A percentile compares a stretch with the other conserved stretches of the same genome.
Conservation (phyloP, 148 eudicot genomes). For the Chenopodium berlandieri region DNA sequence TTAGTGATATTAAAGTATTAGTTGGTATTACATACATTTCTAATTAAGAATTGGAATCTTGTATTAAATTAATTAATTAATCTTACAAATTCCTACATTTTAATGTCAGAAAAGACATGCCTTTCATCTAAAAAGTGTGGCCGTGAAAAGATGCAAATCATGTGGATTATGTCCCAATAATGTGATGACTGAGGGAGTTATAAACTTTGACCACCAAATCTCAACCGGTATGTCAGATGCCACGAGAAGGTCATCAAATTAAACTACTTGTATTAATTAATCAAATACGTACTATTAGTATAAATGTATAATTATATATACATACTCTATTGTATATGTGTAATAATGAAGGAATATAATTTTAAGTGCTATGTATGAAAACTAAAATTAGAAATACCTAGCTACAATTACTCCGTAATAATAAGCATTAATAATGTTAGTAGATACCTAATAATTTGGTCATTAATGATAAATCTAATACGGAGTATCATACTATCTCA, state of each 20-base stretch:
- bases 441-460: too few relatives aligned
- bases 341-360: too few relatives aligned
- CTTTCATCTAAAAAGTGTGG: constrained; percentile 17
- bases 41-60: not conserved
- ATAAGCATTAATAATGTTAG: not conserved
- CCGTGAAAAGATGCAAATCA: constrained; percentile 33
- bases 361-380: too few relatives aligned
- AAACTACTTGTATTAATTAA: not conserved
- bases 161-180: constrained; percentile 33
- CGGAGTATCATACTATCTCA: too few relatives aligned
- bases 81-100: not conserved
- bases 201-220: constrained; percentile 33
- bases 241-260: constrained; percentile 17
- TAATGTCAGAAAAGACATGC: constrained; percentile 11
- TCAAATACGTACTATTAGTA: not conserved
- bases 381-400: too few relatives aligned
- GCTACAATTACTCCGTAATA: too few relatives aligned
- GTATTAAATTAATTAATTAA: not conserved
- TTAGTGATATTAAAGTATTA: not conserved
- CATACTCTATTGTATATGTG: too few relatives aligned
- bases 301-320: not conserved
- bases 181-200: constrained; percentile 7
- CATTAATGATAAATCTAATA: too few relatives aligned
- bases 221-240: constrained; percentile 21
- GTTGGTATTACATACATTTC: not conserved